Conservation (phyloP, 2,329 filamentous ascomycete genomes). For the Lachnellula suecica region DNA sequence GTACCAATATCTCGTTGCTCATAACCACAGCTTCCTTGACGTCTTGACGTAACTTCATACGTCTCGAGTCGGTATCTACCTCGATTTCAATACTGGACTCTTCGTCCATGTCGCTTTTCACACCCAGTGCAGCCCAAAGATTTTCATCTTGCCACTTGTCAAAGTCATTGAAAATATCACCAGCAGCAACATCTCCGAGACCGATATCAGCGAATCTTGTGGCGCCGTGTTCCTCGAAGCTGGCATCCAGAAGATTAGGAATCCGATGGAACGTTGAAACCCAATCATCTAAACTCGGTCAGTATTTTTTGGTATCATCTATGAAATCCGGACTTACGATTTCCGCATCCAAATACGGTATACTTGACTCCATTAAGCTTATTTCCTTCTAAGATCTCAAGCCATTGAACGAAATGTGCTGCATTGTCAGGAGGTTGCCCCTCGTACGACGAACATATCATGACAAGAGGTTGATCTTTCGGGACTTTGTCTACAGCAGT, state of each 20-base stretch:
- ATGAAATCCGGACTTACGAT: constrained; percentile 32
- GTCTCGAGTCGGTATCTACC: constrained; percentile 23
- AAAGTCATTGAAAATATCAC: constrained; percentile 68
- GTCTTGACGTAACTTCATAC: constrained; percentile 53
- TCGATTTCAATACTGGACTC: constrained; percentile 20
- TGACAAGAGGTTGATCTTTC: constrained; percentile 58
- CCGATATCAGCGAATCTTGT: constrained; percentile 15
- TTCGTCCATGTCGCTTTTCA: constrained; percentile 12
- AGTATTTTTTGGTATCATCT: constrained; percentile 32
- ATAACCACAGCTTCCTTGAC: constrained; percentile 61
- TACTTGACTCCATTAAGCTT: constrained; percentile 59
- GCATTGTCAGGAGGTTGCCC: constrained; percentile 75
- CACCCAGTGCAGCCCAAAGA: constrained; percentile 43
- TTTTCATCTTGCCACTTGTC: constrained; percentile 65
- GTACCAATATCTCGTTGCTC: constrained; percentile 48
- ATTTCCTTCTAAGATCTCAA: constrained; percentile 42
- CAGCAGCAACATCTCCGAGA: constrained; percentile 13
- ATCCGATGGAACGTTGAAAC: constrained; percentile 64
- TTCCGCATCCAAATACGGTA: constrained; percentile 70
- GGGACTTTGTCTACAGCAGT: constrained; percentile 59
- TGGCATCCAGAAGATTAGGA: constrained; percentile 58
- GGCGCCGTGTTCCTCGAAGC: constrained; percentile 10
- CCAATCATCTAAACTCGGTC: constrained; percentile 45
- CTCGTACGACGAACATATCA: constrained; percentile 73
- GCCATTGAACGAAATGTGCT: constrained; percentile 65